Base-by-base conservation (phyloP, 2,329 filamentous ascomycete species). In the Rachicladosporium sp. region DNA sequence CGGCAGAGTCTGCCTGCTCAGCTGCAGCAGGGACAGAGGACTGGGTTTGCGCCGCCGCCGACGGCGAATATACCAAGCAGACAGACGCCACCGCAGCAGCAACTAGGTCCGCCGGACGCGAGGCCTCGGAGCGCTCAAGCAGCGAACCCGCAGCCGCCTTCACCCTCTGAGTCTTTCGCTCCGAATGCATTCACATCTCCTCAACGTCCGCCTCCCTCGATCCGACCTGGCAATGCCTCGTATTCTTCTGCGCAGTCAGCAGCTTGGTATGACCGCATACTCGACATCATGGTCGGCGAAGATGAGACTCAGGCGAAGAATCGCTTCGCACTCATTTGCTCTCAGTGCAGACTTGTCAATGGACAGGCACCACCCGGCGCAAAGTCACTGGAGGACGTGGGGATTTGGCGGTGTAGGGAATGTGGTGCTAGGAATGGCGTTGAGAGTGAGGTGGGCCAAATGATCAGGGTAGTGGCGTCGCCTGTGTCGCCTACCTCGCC, bases 231-330 rank as follows among this genome's bases (percentile, higher is more conserved):
- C 33, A 36, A 35, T 29, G 15, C 8, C 31, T 30, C 23, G 6
- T 43, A 37, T 34, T 30, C 36, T 8, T 50, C 52, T 21, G 53
- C 51, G 36, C 55, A 32, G 43, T 56, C 1, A 52, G n/a, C 51
- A 60, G 48, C 66, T 77, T 98, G 91, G 91, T 98, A 96, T 62
- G 91, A 98, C 58, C 78, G 89, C 41, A 78, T 98, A 38, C 69
- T 98, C 42, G 91, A 98, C 54, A 76, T 93, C 0, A 75, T 98
- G 15, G 73, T 98, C 0, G 91, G 91, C 36, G 91, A 98, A 56
- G 91, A 98, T 54, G 91, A 98, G 62, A 93, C 84, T 3, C 78
- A 83, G 9, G 76, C 89, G 2, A 93, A 87, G 66, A 96, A 96
- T 60, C 78, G 91, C 11, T 76, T 94, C 43, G 89, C 79, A 6